phyloP scores from a whole-genome alignment of 371 early-diverging fungal species.

The Mucor circinelloides region DNA sequence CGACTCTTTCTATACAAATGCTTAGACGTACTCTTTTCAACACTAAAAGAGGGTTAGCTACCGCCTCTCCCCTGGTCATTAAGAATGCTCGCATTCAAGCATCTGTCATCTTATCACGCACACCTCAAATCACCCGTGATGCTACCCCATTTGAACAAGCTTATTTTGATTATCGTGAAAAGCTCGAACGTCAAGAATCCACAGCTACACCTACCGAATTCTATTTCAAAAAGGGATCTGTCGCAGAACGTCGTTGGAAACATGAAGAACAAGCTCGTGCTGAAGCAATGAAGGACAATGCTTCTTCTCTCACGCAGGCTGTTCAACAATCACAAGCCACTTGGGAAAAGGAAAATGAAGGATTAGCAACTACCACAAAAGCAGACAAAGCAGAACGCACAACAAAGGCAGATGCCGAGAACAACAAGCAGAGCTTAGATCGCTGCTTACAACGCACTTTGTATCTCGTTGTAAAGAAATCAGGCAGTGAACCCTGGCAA shows the following conservation, averaged over 20 bases:
- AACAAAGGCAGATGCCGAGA: conserved; percentile 69
- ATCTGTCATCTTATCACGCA: conserved; percentile 77
- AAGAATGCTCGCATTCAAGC: conserved; percentile 58
- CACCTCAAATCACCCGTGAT: conserved; percentile 79
- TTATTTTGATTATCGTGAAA: conserved; percentile 78
- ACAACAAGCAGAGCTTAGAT: conserved; percentile 75
- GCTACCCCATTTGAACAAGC: conserved; percentile 73
- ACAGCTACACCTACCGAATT: conserved; percentile 78
- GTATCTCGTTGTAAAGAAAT: conserved; percentile 73
- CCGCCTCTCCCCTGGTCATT: conserved; percentile 29
- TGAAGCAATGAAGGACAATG: conserved; percentile 37
- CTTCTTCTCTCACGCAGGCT: conserved; percentile 37
- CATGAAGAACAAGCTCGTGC: conserved; percentile 55
- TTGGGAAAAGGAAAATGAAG: conserved; percentile 50
- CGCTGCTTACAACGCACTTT: conserved; percentile 70
- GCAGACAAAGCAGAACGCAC: conserved; percentile 53
- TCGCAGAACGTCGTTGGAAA: conserved; percentile 77
- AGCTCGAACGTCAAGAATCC: conserved; percentile 64
- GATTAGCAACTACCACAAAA: conserved; percentile 40
- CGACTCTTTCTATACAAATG: background rate
- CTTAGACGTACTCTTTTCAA: conserved; percentile 8
- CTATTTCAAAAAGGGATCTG: conserved; percentile 89
- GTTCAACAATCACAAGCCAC: conserved; percentile 29
- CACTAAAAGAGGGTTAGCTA: conserved; percentile 25
- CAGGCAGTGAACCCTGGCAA: conserved; percentile 64